Base-by-base conservation (phyloP, 331 rosid genomes). In the Spiraea crenata region DNA sequence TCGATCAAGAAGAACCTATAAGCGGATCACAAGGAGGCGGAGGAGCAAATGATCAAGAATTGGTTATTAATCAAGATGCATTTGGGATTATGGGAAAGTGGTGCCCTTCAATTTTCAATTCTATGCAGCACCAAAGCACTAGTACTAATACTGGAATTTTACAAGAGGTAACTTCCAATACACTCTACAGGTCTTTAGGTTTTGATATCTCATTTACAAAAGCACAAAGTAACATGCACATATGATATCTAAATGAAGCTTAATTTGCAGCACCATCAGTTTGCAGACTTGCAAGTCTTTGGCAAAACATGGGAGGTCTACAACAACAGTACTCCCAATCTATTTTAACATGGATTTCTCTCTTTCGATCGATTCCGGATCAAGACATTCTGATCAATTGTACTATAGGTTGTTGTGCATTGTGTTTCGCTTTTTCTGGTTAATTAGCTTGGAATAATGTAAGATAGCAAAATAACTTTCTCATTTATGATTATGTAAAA, bases 191-290 rank as follows among this genome's bases (percentile, higher is more conserved):
- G 50, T 70, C 38, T 57, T 25, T 25, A 25, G 31, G 31, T 25
- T 25, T 25, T 25, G 31, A 25, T 25, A 1, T 25, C 31, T 25
- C 31, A 25, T 25, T 25, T 25, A 25, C 31, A 25, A 1, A 25
- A 25, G 31, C 31, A 25, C 31, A 25, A 25, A 25, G 1, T 25
- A 67, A 52, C 64, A n/a, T 39, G 57, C 57, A 63, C 48, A 39
- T 56, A 19, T 56, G 54, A 66, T 44, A 19, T 39, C n/a, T 69
- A 47, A 12, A 35, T 14, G 9, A 20, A 9, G 74, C 41, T 57
- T 55, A 25, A 57, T 49, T 76, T 84, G 91, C 87, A 91, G 96
- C 84, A 87, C 87, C 82, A 89, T 35, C 88, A 82, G 70, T 87
- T 81, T 84, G 82, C 73, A 60, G 87, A 86, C 73, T 67, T 82